phyloP scores from a whole-genome alignment of 768 basidiomycete species.

The Mrakia blollopis region DNA sequence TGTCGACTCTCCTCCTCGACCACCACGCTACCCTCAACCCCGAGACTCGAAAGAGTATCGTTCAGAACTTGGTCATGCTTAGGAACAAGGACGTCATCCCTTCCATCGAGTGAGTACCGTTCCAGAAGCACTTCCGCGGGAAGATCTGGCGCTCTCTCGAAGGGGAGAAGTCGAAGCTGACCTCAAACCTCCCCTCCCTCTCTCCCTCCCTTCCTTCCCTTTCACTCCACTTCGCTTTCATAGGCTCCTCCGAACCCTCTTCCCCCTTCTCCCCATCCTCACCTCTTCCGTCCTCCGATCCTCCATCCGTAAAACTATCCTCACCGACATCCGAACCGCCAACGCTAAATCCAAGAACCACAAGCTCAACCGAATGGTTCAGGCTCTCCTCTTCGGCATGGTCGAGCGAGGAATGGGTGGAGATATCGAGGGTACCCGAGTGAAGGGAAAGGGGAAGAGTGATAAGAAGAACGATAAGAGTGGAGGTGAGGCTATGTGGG shows the following conservation, averaged over 20 bases:
- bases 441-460: conserved; percentile 45
- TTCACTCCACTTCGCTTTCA: not conserved
- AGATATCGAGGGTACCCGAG: conserved; percentile 77
- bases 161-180: not conserved
- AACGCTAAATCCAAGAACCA: conserved; percentile 85
- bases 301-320: conserved; percentile 85
- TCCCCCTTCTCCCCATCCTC: conserved; percentile 90
- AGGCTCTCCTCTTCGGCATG: conserved; percentile 93
- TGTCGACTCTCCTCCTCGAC: conserved; percentile 72
- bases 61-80: conserved; percentile 88
- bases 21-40: conserved; percentile 67
- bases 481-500: conserved; percentile 94
- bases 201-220: not conserved
- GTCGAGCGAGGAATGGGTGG: conserved; percentile 84
- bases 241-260: conserved; percentile 83
- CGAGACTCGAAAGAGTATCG: conserved; percentile 75
- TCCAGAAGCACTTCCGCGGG: not conserved
- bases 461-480: conserved; percentile 38
- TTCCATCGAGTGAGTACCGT: conserved; percentile 72
- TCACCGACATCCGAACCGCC: conserved; percentile 86
- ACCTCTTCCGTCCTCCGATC: conserved; percentile 75
- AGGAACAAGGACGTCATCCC: conserved; percentile 87
- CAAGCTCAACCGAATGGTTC: conserved; percentile 91
- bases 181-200: not conserved
- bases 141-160: not conserved